Evolutionary conservation across 129 eudicot species (phyloP), one percentile per base, ranked within the genome.

Genomic region (Dittrichia graveolens): DNA sequence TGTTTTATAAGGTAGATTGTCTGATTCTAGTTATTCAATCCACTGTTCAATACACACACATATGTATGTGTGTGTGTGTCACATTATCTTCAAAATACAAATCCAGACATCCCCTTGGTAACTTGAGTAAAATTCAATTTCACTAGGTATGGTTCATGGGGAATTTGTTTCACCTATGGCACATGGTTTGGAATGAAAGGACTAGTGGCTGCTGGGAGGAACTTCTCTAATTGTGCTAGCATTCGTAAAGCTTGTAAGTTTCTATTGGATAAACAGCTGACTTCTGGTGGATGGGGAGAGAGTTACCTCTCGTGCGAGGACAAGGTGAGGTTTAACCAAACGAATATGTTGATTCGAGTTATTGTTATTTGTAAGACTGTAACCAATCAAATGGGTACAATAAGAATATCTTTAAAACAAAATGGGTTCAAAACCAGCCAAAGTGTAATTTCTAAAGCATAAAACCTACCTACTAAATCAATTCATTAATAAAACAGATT

Each of bases 241-340:
- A 82, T 89, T 24, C 86, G 88, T 24, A 89, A 86, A 65, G 93
- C 93, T 61, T 89, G 96, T 68, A 81, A 78, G 34, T 87, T 86
- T 80, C 82, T 89, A 31, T 79, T 89, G 80, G 81, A 85, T 38
- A 89, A 89, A 67, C 90, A 87, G 39, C 85, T 87, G 65, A 75
- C 80, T 68, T 89, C 80, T 41, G 96, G 93, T 84, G 96, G 96
- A 41, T 89, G 96, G 96, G 96, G 96, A 48, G 96, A 89, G 83
- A 89, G 90, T 72, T 89, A 89, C 24, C 93, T 86, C 79, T 89
- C 96, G 40, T 82, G 88, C 78, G 88, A 87, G 57, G 63, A 89
- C 72, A 84, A 89, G 93, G 93, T 89, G 15, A 79, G 71, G 62
- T 55, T 54, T 38, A 66, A n/a, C 41, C 44, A 13, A 18, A 37